Conservation (phyloP, 2,329 filamentous ascomycete species). For the Incumbomyces lentus region DNA sequence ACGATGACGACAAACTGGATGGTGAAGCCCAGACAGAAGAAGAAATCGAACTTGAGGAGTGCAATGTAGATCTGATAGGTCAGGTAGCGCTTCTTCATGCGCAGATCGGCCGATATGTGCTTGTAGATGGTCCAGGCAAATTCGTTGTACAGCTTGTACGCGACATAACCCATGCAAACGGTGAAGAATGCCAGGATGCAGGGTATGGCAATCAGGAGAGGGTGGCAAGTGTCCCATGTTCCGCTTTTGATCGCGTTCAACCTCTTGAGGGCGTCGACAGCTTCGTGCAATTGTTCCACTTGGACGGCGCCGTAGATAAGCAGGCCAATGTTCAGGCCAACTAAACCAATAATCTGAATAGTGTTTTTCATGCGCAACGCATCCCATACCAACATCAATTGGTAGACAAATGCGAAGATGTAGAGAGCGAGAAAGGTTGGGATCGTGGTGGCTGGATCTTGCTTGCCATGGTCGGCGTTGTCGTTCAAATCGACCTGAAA, state of each 20-base stretch:
- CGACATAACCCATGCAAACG: constrained; percentile 60
- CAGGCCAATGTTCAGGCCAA: constrained; percentile 81
- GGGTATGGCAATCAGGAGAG: constrained; percentile 76
- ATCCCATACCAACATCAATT: constrained; percentile 83
- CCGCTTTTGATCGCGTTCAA: constrained; percentile 36
- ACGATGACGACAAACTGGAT: constrained; percentile 96
- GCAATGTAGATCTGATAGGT: constrained; percentile 98
- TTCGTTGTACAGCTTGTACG: constrained; percentile 95
- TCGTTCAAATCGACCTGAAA: constrained; percentile 55
- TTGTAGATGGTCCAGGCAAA: constrained; percentile 99
- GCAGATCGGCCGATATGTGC: constrained; percentile 92
- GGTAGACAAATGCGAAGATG: constrained; percentile 94
- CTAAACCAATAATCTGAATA: constrained; percentile 93
- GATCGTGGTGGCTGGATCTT: constrained; percentile 52
- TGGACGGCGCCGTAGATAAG: constrained; percentile 90
- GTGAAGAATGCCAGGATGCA: constrained; percentile 70
- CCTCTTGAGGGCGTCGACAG: constrained; percentile 47
- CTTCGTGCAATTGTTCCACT: constrained; percentile 75
- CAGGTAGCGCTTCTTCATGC: constrained; percentile 92
- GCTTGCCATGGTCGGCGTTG: constrained; percentile 25
- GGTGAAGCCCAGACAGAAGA: constrained; percentile 98
- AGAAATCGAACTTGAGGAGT: constrained; percentile 97
- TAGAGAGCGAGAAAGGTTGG: constrained; percentile 93
- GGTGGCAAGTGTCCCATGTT: constrained; percentile 55
- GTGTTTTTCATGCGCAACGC: constrained; percentile 92